A percentile compares a stretch with the other conserved stretches of the same genome.
phyloP scores from a whole-genome alignment of 73 alveolate species.

The Chromera velia region DNA sequence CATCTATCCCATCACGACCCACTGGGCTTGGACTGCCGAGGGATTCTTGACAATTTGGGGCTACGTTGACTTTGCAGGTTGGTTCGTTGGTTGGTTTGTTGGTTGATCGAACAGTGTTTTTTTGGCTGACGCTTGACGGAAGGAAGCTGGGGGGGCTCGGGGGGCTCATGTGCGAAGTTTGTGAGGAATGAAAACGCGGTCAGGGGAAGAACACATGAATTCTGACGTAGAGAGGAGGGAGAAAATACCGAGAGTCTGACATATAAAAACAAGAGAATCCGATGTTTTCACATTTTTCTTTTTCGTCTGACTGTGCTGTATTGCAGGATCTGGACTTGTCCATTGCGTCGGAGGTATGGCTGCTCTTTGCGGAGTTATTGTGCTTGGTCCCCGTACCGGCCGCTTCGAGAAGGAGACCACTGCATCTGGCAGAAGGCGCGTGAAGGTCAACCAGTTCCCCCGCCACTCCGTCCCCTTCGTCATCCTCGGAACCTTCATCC shows the following conservation, averaged over 20 bases:
- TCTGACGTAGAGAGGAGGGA: no score
- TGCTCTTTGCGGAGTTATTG: constrained; percentile 41
- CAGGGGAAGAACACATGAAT: no score
- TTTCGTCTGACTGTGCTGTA: no score
- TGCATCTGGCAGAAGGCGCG: constrained; percentile 2
- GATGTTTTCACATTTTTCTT: no score
- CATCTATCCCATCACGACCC: constrained; percentile 47
- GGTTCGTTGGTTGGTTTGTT: no score
- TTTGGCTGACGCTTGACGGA: no score
- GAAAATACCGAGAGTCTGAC: no score
- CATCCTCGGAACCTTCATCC: constrained; percentile 51
- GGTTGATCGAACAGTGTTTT: no score
- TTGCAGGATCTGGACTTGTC: constrained; percentile 49
- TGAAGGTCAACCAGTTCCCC: constrained; percentile 19
- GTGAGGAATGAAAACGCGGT: no score
- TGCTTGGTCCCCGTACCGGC: constrained; percentile 49
- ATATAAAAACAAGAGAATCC: no score
- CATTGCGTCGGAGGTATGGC: constrained; percentile 51
- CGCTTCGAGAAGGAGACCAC: constrained; percentile 11
- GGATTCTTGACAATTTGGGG: constrained; percentile 45
- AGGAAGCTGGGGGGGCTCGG: no score
- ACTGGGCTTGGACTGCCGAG: constrained; percentile 54
- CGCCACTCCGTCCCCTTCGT: constrained; percentile 50
- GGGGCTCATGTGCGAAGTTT: no score
- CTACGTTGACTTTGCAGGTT: constrained; percentile 54